Evolutionary conservation across 2,329 filamentous ascomycete species (phyloP).

Genomic region (Leptographium wingfieldii): DNA sequence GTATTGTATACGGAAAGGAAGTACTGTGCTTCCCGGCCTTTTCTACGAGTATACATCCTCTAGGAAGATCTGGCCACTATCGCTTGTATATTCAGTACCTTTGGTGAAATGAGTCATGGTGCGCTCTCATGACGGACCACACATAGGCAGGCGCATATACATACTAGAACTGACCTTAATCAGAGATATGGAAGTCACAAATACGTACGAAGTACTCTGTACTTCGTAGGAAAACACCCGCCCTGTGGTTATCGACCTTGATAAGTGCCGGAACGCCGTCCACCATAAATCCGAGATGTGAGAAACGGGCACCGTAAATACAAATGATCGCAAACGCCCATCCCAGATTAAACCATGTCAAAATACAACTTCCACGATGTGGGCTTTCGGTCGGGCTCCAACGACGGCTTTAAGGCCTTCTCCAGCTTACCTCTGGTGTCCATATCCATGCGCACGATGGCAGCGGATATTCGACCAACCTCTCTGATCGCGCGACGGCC

Average conservation of each 20-base stretch:
- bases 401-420: neutral
- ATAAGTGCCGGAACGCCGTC: neutral
- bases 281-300: neutral
- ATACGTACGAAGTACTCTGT: neutral
- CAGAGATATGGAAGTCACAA: neutral
- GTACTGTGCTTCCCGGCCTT: no score
- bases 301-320: neutral
- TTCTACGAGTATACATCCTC: no score
- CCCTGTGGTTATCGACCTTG: neutral
- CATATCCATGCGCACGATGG: conserved; percentile 2
- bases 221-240: neutral
- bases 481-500: conserved; percentile 21
- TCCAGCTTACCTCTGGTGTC: conserved; percentile 1
- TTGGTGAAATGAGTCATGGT: no score
- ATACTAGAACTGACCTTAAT: neutral
- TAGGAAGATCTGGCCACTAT: no score
- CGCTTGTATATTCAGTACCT: no score
- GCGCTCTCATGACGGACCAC: neutral
- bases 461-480: conserved; percentile 7
- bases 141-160: neutral
- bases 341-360: neutral
- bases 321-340: neutral
- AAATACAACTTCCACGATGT: conserved; percentile 7
- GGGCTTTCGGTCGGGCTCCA: conserved; percentile 2
- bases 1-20: no score